Percentiles rank a stretch among this genome's conserved stretches.
phyloP scores from a whole-genome alignment of 1,284 basidiomycete species.

The Sporisorium graminicola region DNA sequence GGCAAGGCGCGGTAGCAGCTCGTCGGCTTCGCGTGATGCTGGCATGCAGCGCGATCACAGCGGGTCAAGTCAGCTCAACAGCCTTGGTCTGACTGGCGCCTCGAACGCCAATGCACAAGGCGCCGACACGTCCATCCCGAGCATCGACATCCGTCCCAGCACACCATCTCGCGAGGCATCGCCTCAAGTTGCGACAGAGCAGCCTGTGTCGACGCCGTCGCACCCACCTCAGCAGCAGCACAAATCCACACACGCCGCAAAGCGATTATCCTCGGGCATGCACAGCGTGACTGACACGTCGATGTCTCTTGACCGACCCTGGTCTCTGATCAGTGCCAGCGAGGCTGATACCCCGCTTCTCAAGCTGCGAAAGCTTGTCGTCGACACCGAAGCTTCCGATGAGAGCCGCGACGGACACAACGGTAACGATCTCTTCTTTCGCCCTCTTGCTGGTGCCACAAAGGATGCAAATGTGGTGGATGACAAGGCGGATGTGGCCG shows the following conservation, averaged over 20 bases:
- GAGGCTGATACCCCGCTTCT: slow-evolving; percentile 50
- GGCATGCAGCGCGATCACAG: not conserved
- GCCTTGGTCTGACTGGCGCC: slow-evolving; percentile 23
- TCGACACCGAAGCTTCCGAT: slow-evolving; percentile 39
- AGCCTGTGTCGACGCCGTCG: not conserved
- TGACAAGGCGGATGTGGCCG: not conserved
- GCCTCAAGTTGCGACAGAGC: not conserved
- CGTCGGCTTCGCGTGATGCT: not conserved
- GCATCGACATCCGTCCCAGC: slow-evolving; percentile 28
- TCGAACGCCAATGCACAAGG: not conserved
- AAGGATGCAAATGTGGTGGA: not conserved
- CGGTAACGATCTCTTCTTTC: slow-evolving; percentile 39
- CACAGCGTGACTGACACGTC: slow-evolving; percentile 35
- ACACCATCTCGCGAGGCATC: slow-evolving; percentile 14
- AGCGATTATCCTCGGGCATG: slow-evolving; percentile 15
- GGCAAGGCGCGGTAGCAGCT: not conserved
- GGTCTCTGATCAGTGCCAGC: slow-evolving; percentile 48
- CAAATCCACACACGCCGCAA: not conserved
- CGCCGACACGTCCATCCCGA: slow-evolving; percentile 11
- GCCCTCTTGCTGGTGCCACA: slow-evolving; percentile 7
- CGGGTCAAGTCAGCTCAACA: not conserved
- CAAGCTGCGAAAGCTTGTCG: slow-evolving; percentile 45
- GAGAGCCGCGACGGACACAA: slow-evolving; percentile 23
- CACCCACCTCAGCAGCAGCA: slow-evolving; percentile 8
- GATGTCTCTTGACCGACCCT: slow-evolving; percentile 38